Evolutionary conservation across 495 filamentous ascomycete genomes (phyloP).

Genomic region (Antarctomyces pellizariae): DNA sequence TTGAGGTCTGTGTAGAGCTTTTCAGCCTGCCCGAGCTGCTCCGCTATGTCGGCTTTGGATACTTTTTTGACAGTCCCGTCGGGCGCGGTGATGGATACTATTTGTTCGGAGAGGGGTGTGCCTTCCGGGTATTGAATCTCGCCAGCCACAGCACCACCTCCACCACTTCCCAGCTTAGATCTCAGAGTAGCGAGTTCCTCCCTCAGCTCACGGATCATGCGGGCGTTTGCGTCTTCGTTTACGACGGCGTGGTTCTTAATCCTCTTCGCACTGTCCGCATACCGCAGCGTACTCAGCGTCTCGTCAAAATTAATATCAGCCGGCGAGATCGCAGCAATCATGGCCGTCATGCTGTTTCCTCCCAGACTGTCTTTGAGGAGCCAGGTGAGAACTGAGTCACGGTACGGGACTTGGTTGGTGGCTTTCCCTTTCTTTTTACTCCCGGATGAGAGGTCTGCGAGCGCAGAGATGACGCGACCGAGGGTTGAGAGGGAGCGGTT

Average conservation of each 20-base stretch:
- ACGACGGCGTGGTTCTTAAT: conserved; percentile 99
- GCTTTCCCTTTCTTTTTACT: conserved; percentile 53
- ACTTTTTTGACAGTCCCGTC: conserved; percentile 86
- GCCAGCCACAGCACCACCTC: conserved; percentile 20
- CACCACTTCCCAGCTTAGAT: conserved; percentile 61
- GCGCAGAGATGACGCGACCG: conserved; percentile 90
- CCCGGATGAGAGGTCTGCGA: conserved; percentile 72
- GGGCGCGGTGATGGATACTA: conserved; percentile 73
- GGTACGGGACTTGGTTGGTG: conserved; percentile 71
- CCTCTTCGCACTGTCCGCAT: conserved; percentile 92
- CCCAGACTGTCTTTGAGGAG: conserved; percentile 90
- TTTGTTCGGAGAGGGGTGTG: conserved; percentile 82
- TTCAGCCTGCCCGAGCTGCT: conserved; percentile 86
- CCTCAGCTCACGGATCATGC: conserved; percentile 96
- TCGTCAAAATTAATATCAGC: conserved; percentile 99
- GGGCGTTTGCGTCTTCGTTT: conserved; percentile 95
- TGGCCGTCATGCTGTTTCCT: conserved; percentile 97
- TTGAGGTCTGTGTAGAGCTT: conserved; percentile 93
- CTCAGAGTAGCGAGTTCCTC: conserved; percentile 76
- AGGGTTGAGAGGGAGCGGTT: conserved; percentile 92
- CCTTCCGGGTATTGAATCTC: conserved; percentile 78
- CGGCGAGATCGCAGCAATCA: conserved; percentile 97
- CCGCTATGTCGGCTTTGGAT: conserved; percentile 93
- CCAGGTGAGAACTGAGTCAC: conserved; percentile 95
- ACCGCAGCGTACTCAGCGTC: conserved; percentile 81